A percentile compares a stretch with the other conserved stretches of the same genome.
Evolutionary conservation across 768 basidiomycete genomes (phyloP).

Genomic region (Leccinellum albellum): DNA sequence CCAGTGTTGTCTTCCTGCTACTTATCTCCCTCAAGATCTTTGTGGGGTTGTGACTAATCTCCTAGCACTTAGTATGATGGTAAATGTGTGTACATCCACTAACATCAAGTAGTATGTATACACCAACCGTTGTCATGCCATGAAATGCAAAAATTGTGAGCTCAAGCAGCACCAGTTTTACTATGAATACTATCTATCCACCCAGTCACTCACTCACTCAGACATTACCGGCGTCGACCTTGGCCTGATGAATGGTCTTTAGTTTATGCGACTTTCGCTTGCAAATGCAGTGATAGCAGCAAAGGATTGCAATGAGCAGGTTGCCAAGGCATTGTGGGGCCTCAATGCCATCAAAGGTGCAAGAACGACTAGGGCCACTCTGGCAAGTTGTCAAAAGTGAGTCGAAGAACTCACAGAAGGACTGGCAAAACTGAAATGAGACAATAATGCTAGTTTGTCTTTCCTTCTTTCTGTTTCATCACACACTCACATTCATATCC

Average conservation of each 20-base stretch:
- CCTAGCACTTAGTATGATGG: no score
- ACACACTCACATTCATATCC: no score
- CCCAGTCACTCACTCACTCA: conserved; percentile 43
- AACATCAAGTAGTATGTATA: no score
- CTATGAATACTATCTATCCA: conserved; percentile 64
- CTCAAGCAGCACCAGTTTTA: conserved; percentile 69
- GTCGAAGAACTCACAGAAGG: conserved; percentile 52
- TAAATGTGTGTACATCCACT: no score
- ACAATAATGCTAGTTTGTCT: conserved; percentile 57
- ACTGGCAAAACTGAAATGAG: conserved; percentile 47
- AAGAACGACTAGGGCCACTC: conserved; percentile 43
- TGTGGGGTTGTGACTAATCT: no score
- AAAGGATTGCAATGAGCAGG: conserved; percentile 60
- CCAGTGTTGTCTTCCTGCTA: no score
- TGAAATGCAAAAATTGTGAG: conserved; percentile 79
- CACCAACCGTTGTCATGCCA: no score
- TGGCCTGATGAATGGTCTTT: no score
- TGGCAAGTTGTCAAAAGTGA: conserved; percentile 44
- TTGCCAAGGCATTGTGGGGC: conserved; percentile 48
- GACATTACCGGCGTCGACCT: no score
- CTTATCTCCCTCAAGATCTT: no score
- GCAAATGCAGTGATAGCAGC: conserved; percentile 49
- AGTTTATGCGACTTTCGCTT: conserved; percentile 57
- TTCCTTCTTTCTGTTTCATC: neutral
- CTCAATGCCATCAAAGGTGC: conserved; percentile 44